Base-by-base conservation (phyloP, 2,329 filamentous ascomycete species). In the Blumeria hordei region DNA sequence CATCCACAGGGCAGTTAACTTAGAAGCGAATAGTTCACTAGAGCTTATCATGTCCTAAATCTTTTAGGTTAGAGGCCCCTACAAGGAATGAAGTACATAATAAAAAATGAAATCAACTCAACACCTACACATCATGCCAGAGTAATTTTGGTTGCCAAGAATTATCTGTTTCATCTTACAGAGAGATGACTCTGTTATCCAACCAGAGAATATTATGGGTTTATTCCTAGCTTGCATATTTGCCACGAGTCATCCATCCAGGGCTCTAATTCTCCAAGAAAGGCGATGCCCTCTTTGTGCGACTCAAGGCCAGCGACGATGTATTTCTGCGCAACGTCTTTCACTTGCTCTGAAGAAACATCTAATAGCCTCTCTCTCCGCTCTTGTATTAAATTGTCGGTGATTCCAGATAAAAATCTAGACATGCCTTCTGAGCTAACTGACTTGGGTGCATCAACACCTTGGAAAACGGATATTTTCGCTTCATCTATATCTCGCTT, bases 401-500 rank as follows among this genome's bases (percentile, higher is more conserved):
- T 86, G 37, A 98, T 75, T 11, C 88, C 88, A 34, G 80, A 84
- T 64, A 94, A 71, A 69, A 98, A 98, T 55, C 81, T 75, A 45
- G 77, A 75, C 79, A 94, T 85, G 37, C 90, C 92, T 67, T 96
- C 90, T 53, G 84, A 75, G 65, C 84, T 92, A 21, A 96, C 87
- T 41, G 85, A 83, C 61, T 82, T 76, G 0, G 92, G 92, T 10
- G 90, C 90, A 67, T 98, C 92, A 9, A 95, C 77, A 37, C 77
- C 74, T 68, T 98, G 88, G 73, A 98, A 98, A 11, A 94, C 83
- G 33, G 85, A 87, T 41, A 98, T 78, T 70, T 98, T 98, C 59
- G 92, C 92, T 67, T 98, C 92, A 64, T 96, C 90, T 1, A 98
- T 73, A 65, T 98, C 88, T 39, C 82, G 79, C 28, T 83, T 79